phyloP scores from a whole-genome alignment of 1,284 basidiomycete species.

The Ganoderma lingzhi region DNA sequence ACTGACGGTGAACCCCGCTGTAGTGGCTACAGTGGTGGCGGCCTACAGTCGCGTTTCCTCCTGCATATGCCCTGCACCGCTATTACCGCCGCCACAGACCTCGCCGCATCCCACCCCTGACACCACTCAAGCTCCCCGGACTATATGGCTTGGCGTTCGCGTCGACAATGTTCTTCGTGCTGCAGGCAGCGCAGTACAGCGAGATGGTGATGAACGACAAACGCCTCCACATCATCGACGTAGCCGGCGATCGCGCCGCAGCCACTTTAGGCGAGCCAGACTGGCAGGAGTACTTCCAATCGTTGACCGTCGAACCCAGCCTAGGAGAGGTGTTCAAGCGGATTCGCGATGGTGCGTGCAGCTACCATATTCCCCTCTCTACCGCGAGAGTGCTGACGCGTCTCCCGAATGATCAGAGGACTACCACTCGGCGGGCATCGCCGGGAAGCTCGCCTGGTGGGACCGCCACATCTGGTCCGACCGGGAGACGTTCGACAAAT shows the following conservation, averaged over 20 bases:
- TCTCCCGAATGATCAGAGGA: neutral
- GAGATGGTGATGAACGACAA: neutral
- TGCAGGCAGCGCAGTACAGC: neutral
- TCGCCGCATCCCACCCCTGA: neutral
- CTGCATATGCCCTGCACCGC: slow-evolving; percentile 11
- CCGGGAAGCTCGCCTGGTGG: slow-evolving; percentile 10
- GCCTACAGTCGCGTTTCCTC: neutral
- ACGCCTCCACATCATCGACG: neutral
- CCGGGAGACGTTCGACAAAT: neutral
- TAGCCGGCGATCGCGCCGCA: neutral
- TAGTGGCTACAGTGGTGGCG: slow-evolving; percentile 7
- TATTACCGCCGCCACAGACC: slow-evolving; percentile 13
- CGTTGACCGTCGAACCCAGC: neutral
- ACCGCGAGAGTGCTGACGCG: neutral
- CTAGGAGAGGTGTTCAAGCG: neutral
- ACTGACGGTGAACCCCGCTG: neutral
- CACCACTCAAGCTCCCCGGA: slow-evolving; percentile 5
- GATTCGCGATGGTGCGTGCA: slow-evolving; percentile 2
- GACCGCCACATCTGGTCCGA: slow-evolving; percentile 2
- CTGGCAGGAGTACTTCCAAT: neutral
- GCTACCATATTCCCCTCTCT: neutral
- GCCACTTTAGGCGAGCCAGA: neutral
- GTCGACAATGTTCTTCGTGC: neutral
- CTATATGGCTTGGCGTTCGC: slow-evolving; percentile 3
- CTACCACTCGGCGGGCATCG: neutral